Evolutionary conservation across 306 rosid genomes (phyloP).

Genomic region (Erythrophleum fordii): DNA sequence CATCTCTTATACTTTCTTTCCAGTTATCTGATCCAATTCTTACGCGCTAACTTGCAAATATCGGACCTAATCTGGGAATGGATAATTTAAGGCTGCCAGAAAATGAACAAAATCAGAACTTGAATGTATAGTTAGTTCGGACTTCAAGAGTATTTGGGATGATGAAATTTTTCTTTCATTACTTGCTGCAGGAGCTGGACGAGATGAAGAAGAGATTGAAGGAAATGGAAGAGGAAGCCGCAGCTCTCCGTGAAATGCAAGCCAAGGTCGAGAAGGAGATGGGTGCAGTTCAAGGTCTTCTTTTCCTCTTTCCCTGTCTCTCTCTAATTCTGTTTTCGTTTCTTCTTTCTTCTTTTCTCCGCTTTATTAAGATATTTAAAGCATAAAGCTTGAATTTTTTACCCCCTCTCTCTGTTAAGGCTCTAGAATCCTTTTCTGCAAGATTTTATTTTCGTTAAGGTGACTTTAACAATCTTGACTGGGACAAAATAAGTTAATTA

Average conservation of each 20-base stretch:
- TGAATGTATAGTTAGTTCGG: not conserved
- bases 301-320: not conserved
- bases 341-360: not conserved
- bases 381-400: not conserved
- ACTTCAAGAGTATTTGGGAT: not conserved
- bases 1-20: not conserved
- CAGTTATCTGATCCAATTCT: not conserved
- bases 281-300: slow-evolving; percentile 77
- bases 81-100: not conserved
- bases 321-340: not conserved
- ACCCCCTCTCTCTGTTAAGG: not conserved
- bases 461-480: not conserved
- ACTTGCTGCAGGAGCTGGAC: slow-evolving; percentile 59
- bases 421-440: not conserved
- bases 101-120: not conserved
- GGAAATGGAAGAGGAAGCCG: slow-evolving; percentile 85
- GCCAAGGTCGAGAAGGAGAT: slow-evolving; percentile 86
- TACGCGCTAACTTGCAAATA: not conserved
- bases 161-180: not conserved
- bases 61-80: not conserved
- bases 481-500: not conserved
- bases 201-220: slow-evolving; percentile 80
- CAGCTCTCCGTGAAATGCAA: slow-evolving; percentile 82
- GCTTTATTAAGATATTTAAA: not conserved
- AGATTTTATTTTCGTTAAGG: not conserved